Percentiles rank a stretch among this genome's conserved stretches.
Conservation (phyloP, 306 rosid species). For the Trifolium subterraneum region DNA sequence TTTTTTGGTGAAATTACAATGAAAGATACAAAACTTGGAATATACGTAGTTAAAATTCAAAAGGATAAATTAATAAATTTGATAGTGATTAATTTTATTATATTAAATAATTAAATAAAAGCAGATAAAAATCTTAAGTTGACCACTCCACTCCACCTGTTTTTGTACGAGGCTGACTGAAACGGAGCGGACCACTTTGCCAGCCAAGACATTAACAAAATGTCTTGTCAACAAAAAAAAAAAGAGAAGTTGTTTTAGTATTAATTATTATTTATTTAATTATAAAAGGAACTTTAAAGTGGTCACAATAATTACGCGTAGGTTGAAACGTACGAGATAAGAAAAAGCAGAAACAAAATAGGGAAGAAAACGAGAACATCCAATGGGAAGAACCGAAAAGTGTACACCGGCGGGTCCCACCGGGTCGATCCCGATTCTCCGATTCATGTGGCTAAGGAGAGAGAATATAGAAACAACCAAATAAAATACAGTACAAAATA, state of each 20-base stretch:
- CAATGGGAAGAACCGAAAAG: conserved; percentile 45
- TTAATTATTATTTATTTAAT: neutral
- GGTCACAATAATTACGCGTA: conserved; percentile 42
- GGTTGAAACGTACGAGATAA: conserved; percentile 41
- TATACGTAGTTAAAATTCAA: too few relatives aligned
- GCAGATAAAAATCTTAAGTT: too few relatives aligned
- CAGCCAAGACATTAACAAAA: neutral
- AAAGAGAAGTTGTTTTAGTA: neutral
- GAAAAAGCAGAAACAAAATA: neutral
- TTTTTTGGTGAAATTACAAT: too few relatives aligned
- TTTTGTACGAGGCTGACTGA: too few relatives aligned
- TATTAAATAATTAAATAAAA: too few relatives aligned
- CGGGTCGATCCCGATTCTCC: neutral
- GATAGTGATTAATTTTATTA: too few relatives aligned
- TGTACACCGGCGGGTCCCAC: conserved; percentile 46
- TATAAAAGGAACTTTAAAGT: neutral
- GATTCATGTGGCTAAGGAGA: conserved; percentile 45
- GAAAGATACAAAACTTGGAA: too few relatives aligned
- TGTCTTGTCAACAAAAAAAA: neutral
- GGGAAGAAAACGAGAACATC: neutral
- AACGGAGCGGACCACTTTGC: too few relatives aligned
- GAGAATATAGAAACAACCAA: neutral
- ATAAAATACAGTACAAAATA: neutral
- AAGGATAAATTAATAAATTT: too few relatives aligned
- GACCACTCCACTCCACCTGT: too few relatives aligned